Evolutionary conservation across 768 basidiomycete species (phyloP), one percentile per base, ranked within the genome.

Genomic region (Boletus tomentosulus): DNA sequence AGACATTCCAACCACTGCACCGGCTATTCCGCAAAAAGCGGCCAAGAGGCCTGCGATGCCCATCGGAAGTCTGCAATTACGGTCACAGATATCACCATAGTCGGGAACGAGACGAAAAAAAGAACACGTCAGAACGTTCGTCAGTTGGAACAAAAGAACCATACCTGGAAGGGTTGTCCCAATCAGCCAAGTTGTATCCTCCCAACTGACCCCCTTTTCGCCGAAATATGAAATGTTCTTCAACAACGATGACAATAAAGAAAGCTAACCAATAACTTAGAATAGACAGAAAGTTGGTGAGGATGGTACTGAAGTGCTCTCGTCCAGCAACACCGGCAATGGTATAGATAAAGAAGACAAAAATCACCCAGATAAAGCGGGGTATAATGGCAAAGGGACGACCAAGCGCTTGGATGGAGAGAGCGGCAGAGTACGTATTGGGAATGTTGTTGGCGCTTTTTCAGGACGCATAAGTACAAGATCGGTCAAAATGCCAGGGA

Each of bases 1-100:
- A 8, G 80, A 74, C 81, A 82, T 83, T 1, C 78, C 76, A 6
- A 80, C 64, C 1, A 82, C 75, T 0, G 80, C 79, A 1, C 78
- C 78, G 0, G 62, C 74, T 5, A 76, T 73, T 10, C 80, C 80
- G 49, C 72, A 78, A 54, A 69, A 74, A 25, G 68, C 74, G 0
- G 80, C 80, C 38, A 75, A 56, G 1, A 81, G 60, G 25, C 77
- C 81, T 0, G 81, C 80, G 10, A 74, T 50, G 6, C 81, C 81
- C 0, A 76, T 43, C 0, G 80, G 80, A 16, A 82, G 73, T 43
- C 75, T 77, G 27, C 37, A 38, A 19, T 1, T 7, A 38, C 35
- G 6, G 35, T 6, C 35, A 38, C 2, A 19, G 35, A 16, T 37
- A 6, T 37, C 16, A 6, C 16, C 41, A 43, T 11, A 4, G 24